Evolutionary conservation across 495 filamentous ascomycete genomes (phyloP).

Genomic region (Podospora pseudoanserina): DNA sequence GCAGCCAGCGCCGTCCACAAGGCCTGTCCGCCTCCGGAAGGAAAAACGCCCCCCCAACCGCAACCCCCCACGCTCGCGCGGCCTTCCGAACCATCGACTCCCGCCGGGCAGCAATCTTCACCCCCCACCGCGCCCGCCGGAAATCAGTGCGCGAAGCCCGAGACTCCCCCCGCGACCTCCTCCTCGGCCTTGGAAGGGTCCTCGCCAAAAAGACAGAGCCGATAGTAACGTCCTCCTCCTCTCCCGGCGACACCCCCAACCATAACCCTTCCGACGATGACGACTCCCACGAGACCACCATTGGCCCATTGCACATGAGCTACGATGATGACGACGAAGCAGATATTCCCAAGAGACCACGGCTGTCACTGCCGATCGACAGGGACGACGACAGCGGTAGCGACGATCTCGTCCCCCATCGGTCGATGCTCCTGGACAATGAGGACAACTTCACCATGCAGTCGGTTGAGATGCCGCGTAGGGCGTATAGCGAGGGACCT

Average conservation of each 20-base stretch:
- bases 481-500: slow-evolving; percentile 55
- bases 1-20: slow-evolving; percentile 18
- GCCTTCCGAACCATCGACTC: slow-evolving; percentile 64
- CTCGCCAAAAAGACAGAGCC: slow-evolving; percentile 58
- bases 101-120: slow-evolving; percentile 67
- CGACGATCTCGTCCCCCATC: slow-evolving; percentile 57
- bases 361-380: slow-evolving; percentile 68
- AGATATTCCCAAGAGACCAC: slow-evolving; percentile 56
- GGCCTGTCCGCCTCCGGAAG: slow-evolving; percentile 39
- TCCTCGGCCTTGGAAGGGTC: slow-evolving; percentile 63
- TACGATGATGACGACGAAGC: slow-evolving; percentile 65
- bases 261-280: neutral
- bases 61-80: slow-evolving; percentile 66
- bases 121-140: slow-evolving; percentile 62
- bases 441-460: slow-evolving; percentile 65
- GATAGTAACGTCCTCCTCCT: slow-evolving; percentile 56
- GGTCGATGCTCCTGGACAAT: slow-evolving; percentile 56
- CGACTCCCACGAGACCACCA: slow-evolving; percentile 17
- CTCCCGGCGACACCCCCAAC: slow-evolving; percentile 22
- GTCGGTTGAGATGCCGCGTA: slow-evolving; percentile 66
- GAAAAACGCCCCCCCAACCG: slow-evolving; percentile 30
- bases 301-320: slow-evolving; percentile 31
- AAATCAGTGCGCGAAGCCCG: slow-evolving; percentile 64
- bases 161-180: slow-evolving; percentile 70
- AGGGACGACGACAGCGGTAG: slow-evolving; percentile 53